Evolutionary conservation across 1,139 yeast genomes (phyloP), one percentile per base, ranked within the genome.

Genomic region (Pichia sp.): DNA sequence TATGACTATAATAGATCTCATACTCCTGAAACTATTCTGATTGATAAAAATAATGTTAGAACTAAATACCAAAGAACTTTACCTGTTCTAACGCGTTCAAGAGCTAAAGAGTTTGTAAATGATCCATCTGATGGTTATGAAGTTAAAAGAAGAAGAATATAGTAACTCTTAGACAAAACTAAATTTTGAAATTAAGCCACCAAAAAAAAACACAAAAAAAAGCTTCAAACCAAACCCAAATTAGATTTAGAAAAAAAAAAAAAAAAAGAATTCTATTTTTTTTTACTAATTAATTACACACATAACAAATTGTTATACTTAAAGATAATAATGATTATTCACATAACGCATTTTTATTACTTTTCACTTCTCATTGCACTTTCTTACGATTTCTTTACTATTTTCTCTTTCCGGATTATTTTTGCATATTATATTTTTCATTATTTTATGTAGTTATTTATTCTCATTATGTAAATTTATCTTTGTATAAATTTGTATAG

Each of bases 51-150:
- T 18, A 39, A 36, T 38, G 47, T 39, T 15, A 47, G 51, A 32
- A 49, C 45, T 25, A 50, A 50, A 40, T 47, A 50, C 34, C 44
- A 50, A 23, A 50, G 53, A 48, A 40, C 51, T 20, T 44, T 45
- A 16, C 56, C 56, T 7, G 54, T 53, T 22, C 36, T 53, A 16
- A 53, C 56, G 16, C 53, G 56, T 44, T 53, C 56, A n/a, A 53
- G 45, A 35, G 52, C 55, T 6, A 53, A 47, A 29, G 47, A 48
- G 18, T 35, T 35, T 13, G 38, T 20, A 12, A 20, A 24, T 35
- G 38, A 35, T 35, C 6, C 7, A 13, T 20, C 24, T 35, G 24
- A 35, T 42, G 25, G 5, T 6, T 23, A n/a, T 26, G 30, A 25
- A n/a, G 3, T 27, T 9, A 39, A 39, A 26, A 39, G 34, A 20